phyloP scores from a whole-genome alignment of 768 basidiomycete genomes.

The Rhodosporidiobolus sp. region DNA sequence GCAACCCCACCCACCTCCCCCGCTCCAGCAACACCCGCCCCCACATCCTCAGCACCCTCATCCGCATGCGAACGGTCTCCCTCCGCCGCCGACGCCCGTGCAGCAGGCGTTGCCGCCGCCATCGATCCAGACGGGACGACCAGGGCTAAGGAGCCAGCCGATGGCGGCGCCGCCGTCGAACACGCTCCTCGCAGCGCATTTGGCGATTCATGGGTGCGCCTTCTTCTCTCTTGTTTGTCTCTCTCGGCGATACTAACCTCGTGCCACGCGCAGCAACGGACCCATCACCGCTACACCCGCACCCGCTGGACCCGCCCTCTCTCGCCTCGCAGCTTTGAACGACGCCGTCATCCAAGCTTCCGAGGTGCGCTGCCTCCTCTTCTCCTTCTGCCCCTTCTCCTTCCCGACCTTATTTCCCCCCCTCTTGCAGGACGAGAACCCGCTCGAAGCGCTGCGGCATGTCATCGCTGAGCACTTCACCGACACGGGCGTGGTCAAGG shows the following conservation, averaged over 20 bases:
- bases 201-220: slow-evolving; percentile 30
- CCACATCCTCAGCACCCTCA: too few species aligned
- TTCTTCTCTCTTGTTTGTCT: background rate
- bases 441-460: slow-evolving; percentile 15
- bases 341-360: slow-evolving; percentile 23
- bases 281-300: slow-evolving; percentile 29
- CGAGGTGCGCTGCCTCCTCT: slow-evolving; percentile 19
- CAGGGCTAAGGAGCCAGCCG: slow-evolving; percentile 1
- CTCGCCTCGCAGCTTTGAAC: slow-evolving; percentile 18
- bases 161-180: slow-evolving; percentile 8
- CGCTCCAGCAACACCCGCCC: too few species aligned
- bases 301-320: slow-evolving; percentile 11
- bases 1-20: background rate
- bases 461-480: slow-evolving; percentile 35
- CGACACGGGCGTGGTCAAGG: slow-evolving; percentile 35
- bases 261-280: slow-evolving; percentile 7
- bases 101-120: background rate
- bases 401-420: background rate
- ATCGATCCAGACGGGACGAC: too few species aligned
- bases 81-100: background rate
- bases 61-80: background rate
- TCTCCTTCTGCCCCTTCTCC: background rate
- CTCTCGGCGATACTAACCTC: rapidly evolving
- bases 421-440: slow-evolving; percentile 16
- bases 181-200: slow-evolving; percentile 19